Conservation (phyloP, 257 asterid genomes). For the Agastache rugosa region DNA sequence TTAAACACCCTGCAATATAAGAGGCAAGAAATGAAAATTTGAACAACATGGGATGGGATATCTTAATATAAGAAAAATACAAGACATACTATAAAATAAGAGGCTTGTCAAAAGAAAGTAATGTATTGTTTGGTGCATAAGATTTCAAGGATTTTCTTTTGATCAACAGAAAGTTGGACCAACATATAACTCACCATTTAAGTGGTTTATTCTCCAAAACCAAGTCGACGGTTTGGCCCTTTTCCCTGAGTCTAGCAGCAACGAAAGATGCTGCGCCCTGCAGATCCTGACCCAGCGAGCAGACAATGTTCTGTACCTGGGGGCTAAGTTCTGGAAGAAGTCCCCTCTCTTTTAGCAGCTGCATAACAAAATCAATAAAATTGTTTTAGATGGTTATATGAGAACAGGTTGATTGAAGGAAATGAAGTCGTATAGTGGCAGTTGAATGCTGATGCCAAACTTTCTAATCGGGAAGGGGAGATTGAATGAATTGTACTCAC, state of each 20-base stretch:
- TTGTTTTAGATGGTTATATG: slow-evolving; percentile 22
- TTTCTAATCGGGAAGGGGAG: background rate
- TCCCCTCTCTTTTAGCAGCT: slow-evolving; percentile 92
- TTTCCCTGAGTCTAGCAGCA: slow-evolving; percentile 80
- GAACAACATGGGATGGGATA: slow-evolving; percentile 4
- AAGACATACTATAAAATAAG: background rate
- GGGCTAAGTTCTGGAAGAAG: slow-evolving; percentile 77
- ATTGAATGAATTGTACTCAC: slow-evolving; percentile 53
- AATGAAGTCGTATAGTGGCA: slow-evolving; percentile 8
- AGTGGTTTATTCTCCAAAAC: slow-evolving; percentile 92
- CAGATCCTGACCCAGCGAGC: slow-evolving; percentile 82
- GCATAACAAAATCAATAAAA: slow-evolving; percentile 28
- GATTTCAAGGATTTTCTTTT: background rate
- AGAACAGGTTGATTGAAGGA: slow-evolving; percentile 14
- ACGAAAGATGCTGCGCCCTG: slow-evolving; percentile 77
- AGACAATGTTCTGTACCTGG: slow-evolving; percentile 76
- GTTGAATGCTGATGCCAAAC: background rate
- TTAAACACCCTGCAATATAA: slow-evolving; percentile 73
- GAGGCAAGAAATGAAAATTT: background rate
- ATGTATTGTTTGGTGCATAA: background rate
- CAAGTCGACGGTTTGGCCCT: slow-evolving; percentile 86
- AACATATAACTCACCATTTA: slow-evolving; percentile 62
- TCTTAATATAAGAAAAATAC: background rate
- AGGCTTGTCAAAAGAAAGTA: background rate
- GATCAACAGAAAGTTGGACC: slow-evolving; percentile 1